Evolutionary conservation across 306 rosid species (phyloP).

Genomic region (Abrus precatorius): DNA sequence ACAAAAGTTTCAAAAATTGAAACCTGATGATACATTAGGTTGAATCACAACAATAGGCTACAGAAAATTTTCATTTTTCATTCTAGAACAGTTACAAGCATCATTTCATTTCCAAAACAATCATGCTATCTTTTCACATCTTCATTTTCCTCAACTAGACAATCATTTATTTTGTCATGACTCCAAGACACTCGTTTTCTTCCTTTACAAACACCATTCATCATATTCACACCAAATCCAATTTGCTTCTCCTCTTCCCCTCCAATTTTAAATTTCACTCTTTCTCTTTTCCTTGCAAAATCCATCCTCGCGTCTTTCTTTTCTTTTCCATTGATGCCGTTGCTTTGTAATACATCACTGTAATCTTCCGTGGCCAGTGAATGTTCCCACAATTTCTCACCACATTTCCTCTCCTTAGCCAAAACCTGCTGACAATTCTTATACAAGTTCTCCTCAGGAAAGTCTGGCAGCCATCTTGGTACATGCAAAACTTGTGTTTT

Average conservation of each 20-base stretch:
- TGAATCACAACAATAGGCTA: too few species aligned
- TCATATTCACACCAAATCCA: constrained; percentile 49
- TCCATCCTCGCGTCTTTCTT: constrained; percentile 39
- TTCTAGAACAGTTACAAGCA: constrained; percentile 1
- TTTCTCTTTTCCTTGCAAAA: constrained; percentile 52
- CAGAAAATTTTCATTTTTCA: too few species aligned
- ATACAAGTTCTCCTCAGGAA: constrained; percentile 53
- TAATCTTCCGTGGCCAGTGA: constrained; percentile 7
- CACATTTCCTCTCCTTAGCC: constrained; percentile 57
- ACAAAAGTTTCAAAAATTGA: too few species aligned
- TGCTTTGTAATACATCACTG: not conserved
- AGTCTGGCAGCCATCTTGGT: constrained; percentile 78
- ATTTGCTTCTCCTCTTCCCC: constrained; percentile 32
- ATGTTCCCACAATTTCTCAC: constrained; percentile 77
- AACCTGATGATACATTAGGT: too few species aligned
- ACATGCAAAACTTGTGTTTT: constrained; percentile 50
- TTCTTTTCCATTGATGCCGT: constrained; percentile 44
- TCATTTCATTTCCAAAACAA: constrained; percentile 1
- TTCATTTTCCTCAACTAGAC: constrained; percentile 37
- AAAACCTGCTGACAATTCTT: constrained; percentile 3
- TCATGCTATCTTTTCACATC: constrained; percentile 41
- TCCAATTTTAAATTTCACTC: constrained; percentile 67
- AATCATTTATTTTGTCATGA: constrained; percentile 28
- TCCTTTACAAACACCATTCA: constrained; percentile 54
- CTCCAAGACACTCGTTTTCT: constrained; percentile 62